These are phyloP conservation scores for Trypanosoma brucei DNA, from an alignment of 208 protist species.

Conservation along the genomic window DNA sequence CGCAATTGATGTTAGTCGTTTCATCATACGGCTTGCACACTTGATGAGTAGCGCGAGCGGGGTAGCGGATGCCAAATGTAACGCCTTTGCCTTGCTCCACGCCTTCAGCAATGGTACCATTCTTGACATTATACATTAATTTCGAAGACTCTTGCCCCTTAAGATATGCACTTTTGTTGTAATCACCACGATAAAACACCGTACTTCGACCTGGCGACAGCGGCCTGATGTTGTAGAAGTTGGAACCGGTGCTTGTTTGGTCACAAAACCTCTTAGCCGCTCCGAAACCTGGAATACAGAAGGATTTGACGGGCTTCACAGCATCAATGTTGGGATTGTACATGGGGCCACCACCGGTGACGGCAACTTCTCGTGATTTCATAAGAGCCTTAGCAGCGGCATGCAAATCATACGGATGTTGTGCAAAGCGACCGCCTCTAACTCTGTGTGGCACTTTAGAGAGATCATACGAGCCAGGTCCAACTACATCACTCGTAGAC, in stretches of 20 bases:
- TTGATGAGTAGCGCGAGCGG: constrained; percentile 72
- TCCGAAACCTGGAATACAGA: constrained; percentile 14
- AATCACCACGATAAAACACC: constrained; percentile 69
- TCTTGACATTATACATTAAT: constrained; percentile 19
- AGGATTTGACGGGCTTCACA: constrained; percentile 16
- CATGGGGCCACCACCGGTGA: constrained; percentile 1
- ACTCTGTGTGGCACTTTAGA: constrained; percentile 9
- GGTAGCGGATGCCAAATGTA: constrained; percentile 74
- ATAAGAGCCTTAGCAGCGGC: not conserved
- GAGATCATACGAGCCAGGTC: constrained; percentile 16
- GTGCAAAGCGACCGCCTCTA: constrained; percentile 25
- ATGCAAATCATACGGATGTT: constrained; percentile 20
- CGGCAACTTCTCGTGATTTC: not conserved
- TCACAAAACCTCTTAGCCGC: constrained; percentile 13
- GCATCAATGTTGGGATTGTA: constrained; percentile 31
- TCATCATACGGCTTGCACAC: constrained; percentile 49
- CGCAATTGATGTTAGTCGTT: constrained; percentile 78
- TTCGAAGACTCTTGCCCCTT: not conserved
- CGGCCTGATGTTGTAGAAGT: constrained; percentile 22
- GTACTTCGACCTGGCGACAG: constrained; percentile 5
- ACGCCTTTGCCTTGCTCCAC: constrained; percentile 39
- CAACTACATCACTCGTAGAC: not conserved
- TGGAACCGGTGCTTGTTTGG: not conserved
- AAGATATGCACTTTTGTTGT: constrained; percentile 12
- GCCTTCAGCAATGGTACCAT: constrained; percentile 15